Evolutionary conservation across 257 asterid species (phyloP).

Genomic region (Lithospermum erythrorhizon): DNA sequence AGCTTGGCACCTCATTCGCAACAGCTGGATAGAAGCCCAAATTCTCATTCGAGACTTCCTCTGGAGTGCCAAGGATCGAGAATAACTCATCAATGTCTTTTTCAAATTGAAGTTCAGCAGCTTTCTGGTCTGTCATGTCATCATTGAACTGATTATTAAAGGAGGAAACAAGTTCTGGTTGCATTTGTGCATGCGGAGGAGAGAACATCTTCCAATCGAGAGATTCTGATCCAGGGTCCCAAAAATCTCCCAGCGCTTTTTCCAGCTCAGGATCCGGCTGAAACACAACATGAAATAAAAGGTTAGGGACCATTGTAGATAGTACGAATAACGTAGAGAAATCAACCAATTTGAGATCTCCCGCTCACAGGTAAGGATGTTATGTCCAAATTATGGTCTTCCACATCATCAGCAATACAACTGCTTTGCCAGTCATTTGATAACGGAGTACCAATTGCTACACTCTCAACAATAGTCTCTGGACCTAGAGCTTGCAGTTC

Average conservation of each 20-base stretch:
- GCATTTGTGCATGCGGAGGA: not conserved
- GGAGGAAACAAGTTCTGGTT: not conserved
- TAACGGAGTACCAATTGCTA: constrained; percentile 13
- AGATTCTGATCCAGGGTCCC: constrained; percentile 18
- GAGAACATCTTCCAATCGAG: constrained; percentile 1
- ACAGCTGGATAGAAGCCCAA: constrained; percentile 9
- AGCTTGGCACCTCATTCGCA: constrained; percentile 13
- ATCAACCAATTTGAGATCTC: not conserved
- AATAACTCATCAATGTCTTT: constrained; percentile 1
- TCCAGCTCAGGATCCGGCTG: constrained; percentile 66
- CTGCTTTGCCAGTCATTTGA: constrained; percentile 17
- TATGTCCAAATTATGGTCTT: constrained; percentile 21
- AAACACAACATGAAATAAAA: constrained; percentile 10
- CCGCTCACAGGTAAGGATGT: constrained; percentile 45
- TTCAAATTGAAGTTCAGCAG: constrained; percentile 22
- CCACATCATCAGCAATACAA: constrained; percentile 17
- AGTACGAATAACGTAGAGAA: constrained; percentile 3
- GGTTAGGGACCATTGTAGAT: not conserved
- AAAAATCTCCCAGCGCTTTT: constrained; percentile 29
- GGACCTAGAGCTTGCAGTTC: constrained; percentile 27
- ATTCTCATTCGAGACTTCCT: not conserved
- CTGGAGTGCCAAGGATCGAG: not conserved
- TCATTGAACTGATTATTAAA: not conserved
- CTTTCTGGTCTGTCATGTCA: not conserved
- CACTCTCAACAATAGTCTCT: constrained; percentile 17